Conservation (phyloP, 1,284 basidiomycete genomes). For the Puccinia polysora region DNA sequence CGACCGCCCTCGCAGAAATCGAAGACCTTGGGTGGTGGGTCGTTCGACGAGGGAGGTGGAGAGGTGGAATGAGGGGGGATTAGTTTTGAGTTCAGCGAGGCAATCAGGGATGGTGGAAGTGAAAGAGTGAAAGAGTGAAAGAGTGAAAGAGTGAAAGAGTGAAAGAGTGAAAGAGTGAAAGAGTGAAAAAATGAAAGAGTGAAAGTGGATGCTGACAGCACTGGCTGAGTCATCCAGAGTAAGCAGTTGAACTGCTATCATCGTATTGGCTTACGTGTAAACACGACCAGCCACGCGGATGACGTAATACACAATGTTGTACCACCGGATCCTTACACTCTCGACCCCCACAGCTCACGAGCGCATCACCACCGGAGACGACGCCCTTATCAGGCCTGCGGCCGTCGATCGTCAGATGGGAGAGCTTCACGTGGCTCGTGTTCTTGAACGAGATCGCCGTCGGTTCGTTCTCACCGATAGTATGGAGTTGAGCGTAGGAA, state of each 20-base stretch:
- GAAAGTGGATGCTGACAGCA: background rate
- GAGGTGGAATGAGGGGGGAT: too few species aligned
- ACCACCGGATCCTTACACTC: constrained; percentile 29
- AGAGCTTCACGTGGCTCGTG: constrained; percentile 40
- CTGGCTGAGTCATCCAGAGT: background rate
- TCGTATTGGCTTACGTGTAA: constrained; percentile 39
- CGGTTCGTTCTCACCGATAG: constrained; percentile 25
- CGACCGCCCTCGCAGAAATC: constrained; percentile 29
- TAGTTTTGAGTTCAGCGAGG: too few species aligned
- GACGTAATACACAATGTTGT: constrained; percentile 30
- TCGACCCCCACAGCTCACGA: constrained; percentile 36
- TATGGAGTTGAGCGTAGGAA: constrained; percentile 32
- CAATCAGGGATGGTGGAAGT: too few species aligned
- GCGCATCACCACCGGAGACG: constrained; percentile 23
- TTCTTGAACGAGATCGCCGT: constrained; percentile 38
- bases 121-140: too few species aligned
- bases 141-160: too few species aligned
- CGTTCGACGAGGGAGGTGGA: background rate
- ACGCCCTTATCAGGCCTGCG: constrained; percentile 37
- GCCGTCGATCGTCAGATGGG: constrained; percentile 39
- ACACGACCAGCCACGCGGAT: constrained; percentile 40
- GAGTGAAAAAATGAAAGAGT: background rate
- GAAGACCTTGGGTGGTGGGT: constrained; percentile 20
- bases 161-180: background rate
- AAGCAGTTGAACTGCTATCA: too few species aligned